Conservation (phyloP, 2,329 filamentous ascomycete species). For the Coniochaeta sp. region DNA sequence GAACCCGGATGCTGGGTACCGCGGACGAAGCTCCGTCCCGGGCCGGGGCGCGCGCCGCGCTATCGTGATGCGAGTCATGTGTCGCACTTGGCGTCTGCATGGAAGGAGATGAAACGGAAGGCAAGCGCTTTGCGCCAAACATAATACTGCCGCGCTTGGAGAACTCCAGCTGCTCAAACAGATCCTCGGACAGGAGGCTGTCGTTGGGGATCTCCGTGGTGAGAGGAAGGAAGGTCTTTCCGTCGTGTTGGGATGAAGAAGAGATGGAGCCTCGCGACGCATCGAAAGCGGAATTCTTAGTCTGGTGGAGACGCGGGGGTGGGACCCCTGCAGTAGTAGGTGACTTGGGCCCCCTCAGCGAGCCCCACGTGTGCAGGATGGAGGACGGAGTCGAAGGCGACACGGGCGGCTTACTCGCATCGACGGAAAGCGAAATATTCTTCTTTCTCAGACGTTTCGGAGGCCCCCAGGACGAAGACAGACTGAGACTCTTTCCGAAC, state of each 20-base stretch:
- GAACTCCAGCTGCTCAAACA: constrained; percentile 49
- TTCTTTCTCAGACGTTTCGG: not conserved
- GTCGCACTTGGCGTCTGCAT: not conserved
- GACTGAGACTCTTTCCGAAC: not conserved
- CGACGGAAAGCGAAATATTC: not conserved
- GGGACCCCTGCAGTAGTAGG: constrained; percentile 4
- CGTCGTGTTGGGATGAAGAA: constrained; percentile 19
- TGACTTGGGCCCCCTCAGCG: constrained; percentile 15
- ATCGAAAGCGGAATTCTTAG: not conserved
- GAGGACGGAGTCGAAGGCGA: constrained; percentile 1
- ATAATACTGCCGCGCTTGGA: constrained; percentile 58
- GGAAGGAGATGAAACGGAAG: constrained; percentile 7
- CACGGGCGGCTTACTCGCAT: not conserved
- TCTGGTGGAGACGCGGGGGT: not conserved
- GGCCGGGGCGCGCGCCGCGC: constrained; percentile 7
- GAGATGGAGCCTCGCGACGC: constrained; percentile 7
- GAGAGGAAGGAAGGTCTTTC: constrained; percentile 39
- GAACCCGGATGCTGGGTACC: constrained; percentile 41
- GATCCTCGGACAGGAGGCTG: constrained; percentile 44
- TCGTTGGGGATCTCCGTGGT: constrained; percentile 49
- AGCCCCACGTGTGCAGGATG: constrained; percentile 11
- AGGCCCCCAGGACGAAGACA: not conserved
- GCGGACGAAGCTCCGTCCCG: constrained; percentile 12
- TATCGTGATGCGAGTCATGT: constrained; percentile 6
- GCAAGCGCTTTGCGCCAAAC: constrained; percentile 39